A percentile compares a stretch with the other conserved stretches of the same genome.
phyloP scores from a whole-genome alignment of 2,329 filamentous ascomycete species.

The Chaetomium globosum region DNA sequence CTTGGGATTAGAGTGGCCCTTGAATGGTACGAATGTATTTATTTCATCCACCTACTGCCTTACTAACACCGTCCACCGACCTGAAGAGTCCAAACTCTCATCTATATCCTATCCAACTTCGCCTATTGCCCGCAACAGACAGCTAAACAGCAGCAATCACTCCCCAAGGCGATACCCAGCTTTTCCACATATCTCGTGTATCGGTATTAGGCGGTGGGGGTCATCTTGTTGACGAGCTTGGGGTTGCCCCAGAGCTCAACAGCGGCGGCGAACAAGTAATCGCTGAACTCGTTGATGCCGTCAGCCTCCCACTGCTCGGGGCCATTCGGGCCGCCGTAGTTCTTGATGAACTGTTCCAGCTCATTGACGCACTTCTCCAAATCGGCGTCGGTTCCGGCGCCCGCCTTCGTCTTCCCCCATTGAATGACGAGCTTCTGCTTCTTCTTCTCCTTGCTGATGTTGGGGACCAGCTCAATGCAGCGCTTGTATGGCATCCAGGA shows the following conservation, averaged over 20 bases:
- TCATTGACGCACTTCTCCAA: not conserved
- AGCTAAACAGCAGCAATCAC: not conserved
- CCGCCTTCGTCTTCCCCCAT: not conserved
- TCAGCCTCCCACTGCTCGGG: constrained; percentile 4
- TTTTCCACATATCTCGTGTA: not conserved
- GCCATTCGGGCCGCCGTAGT: constrained; percentile 9
- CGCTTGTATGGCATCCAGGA: not conserved
- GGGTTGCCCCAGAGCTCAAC: not conserved
- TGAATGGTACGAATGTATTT: not conserved
- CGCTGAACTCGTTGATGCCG: not conserved
- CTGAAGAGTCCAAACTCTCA: not conserved
- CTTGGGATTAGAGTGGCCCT: not conserved
- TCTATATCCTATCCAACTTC: not conserved
- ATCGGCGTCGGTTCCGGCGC: not conserved
- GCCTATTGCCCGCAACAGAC: constrained; percentile 5
- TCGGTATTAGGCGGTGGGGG: not conserved
- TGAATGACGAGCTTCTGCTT: constrained; percentile 4
- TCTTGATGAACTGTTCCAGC: not conserved
- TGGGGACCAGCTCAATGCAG: constrained; percentile 6
- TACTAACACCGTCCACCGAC: too few species aligned
- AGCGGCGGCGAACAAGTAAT: not conserved
- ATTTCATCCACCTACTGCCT: not conserved
- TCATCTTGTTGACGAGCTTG: not conserved
- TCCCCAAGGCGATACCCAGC: not conserved
- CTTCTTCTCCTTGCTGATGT: not conserved